Conservation (phyloP, 305 asterid genomes). For the Fraxinus sp. region DNA sequence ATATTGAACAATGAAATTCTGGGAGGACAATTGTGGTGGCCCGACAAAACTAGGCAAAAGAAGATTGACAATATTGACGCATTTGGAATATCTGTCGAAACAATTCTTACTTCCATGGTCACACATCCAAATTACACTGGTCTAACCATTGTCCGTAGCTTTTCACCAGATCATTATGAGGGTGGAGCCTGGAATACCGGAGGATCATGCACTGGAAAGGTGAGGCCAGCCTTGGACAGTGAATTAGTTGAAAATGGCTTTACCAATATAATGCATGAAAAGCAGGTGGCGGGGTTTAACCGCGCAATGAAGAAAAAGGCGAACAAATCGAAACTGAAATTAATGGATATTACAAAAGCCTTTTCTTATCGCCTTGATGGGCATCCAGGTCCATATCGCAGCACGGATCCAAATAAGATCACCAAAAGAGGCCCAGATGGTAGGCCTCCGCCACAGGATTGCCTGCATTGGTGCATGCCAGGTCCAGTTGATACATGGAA, state of each 20-base stretch:
- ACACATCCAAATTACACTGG: slow-evolving; percentile 78
- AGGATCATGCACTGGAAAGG: slow-evolving; percentile 91
- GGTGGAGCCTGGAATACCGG: slow-evolving; percentile 97
- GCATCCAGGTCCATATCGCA: slow-evolving; percentile 93
- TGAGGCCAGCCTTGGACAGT: slow-evolving; percentile 51
- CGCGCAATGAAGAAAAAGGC: slow-evolving; percentile 56
- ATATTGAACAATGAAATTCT: slow-evolving; percentile 72
- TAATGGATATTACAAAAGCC: slow-evolving; percentile 74
- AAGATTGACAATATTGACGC: slow-evolving; percentile 67
- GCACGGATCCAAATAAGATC: slow-evolving; percentile 77
- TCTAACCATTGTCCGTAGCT: slow-evolving; percentile 71
- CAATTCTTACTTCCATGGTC: slow-evolving; percentile 65
- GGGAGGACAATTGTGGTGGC: slow-evolving; percentile 96
- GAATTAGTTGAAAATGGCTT: slow-evolving; percentile 65
- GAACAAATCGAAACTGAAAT: slow-evolving; percentile 55
- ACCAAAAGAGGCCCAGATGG: slow-evolving; percentile 85
- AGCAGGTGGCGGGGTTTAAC: slow-evolving; percentile 60
- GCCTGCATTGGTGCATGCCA: slow-evolving; percentile 99
- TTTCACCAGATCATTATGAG: slow-evolving; percentile 90
- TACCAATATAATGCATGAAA: slow-evolving; percentile 79
- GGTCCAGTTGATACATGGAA: slow-evolving; percentile 99
- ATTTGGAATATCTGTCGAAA: slow-evolving; percentile 77
- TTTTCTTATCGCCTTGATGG: slow-evolving; percentile 86
- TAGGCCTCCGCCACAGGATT: slow-evolving; percentile 90
- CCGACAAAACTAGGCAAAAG: slow-evolving; percentile 50